Conservation (phyloP, 129 eudicot genomes). For the Artemisia annua region DNA sequence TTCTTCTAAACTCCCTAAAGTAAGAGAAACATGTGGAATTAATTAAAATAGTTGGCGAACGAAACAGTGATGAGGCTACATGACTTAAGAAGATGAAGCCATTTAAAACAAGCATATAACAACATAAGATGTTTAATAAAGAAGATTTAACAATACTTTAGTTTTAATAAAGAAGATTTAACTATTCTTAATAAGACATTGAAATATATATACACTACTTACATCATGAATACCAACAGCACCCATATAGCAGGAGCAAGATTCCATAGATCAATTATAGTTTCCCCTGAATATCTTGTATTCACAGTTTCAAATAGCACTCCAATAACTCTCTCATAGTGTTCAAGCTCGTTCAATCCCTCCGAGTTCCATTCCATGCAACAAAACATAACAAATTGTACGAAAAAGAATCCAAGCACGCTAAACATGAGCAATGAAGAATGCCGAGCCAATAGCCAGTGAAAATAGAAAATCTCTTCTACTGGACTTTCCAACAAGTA, state of each 20-base stretch:
- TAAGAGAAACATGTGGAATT: too few relatives aligned
- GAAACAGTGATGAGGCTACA: conserved; percentile 48
- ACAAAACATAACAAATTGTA: conserved; percentile 46
- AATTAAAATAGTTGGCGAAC: conserved; percentile 40
- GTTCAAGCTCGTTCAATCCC: conserved; percentile 35
- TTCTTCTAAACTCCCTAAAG: neutral
- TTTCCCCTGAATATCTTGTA: conserved; percentile 57
- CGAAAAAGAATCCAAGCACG: conserved; percentile 42
- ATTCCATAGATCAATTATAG: conserved; percentile 50
- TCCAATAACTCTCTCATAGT: conserved; percentile 50
- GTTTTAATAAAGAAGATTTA: too few relatives aligned
- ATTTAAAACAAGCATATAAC: too few relatives aligned
- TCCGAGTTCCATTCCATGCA: conserved; percentile 50
- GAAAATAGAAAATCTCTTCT: conserved; percentile 33
- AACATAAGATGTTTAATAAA: too few relatives aligned
- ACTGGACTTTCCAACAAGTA: conserved; percentile 33
- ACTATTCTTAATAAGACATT: neutral
- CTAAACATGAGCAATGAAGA: conserved; percentile 29
- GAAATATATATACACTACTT: conserved; percentile 37
- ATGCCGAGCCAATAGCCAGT: conserved; percentile 40
- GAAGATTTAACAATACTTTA: too few relatives aligned
- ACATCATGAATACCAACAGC: conserved; percentile 59
- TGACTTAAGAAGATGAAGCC: too few relatives aligned
- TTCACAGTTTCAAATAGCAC: conserved; percentile 45
- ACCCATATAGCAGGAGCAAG: conserved; percentile 54